Percentiles rank a stretch among this genome's conserved stretches.
Conservation (phyloP, 495 filamentous ascomycete genomes). For the Lophium mytilinum region DNA sequence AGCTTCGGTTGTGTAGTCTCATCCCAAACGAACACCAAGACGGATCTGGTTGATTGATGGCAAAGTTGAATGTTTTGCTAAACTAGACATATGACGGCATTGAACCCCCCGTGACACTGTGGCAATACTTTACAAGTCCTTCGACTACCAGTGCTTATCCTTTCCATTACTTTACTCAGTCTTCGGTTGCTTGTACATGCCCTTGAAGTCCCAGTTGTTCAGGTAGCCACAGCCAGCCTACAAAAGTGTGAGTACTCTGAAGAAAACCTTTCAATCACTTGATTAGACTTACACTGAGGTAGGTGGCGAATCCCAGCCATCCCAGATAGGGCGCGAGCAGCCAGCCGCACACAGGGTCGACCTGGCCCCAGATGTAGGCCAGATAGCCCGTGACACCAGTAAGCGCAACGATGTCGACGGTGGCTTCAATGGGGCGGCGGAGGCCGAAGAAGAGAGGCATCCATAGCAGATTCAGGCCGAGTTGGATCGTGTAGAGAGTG, state of each 20-base stretch:
- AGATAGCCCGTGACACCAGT: conserved; percentile 61
- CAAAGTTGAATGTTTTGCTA: no score
- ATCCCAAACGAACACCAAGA: no score
- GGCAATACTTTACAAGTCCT: no score
- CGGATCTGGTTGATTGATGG: no score
- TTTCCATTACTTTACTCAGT: no score
- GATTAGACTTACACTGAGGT: conserved; percentile 46
- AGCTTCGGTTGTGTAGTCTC: no score
- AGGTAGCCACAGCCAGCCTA: conserved; percentile 59
- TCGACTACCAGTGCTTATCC: no score
- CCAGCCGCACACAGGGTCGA: conserved; percentile 65
- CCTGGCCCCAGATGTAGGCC: conserved; percentile 62
- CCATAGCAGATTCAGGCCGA: conserved; percentile 77
- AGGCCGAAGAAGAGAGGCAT: conserved; percentile 88
- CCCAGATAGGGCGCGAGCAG: conserved; percentile 66
- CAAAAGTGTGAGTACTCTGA: conserved; percentile 2
- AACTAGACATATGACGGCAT: no score
- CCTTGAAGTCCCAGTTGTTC: conserved; percentile 62
- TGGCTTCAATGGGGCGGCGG: conserved; percentile 60
- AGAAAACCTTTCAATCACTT: background rate
- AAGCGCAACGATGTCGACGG: conserved; percentile 66
- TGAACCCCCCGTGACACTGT: no score
- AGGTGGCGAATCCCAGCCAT: conserved; percentile 81
- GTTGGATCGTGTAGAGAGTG: conserved; percentile 75
- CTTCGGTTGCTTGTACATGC: conserved; percentile 16